Evolutionary conservation across 305 asterid species (phyloP), one percentile per base, ranked within the genome.

Genomic region (Solanum chacoense): DNA sequence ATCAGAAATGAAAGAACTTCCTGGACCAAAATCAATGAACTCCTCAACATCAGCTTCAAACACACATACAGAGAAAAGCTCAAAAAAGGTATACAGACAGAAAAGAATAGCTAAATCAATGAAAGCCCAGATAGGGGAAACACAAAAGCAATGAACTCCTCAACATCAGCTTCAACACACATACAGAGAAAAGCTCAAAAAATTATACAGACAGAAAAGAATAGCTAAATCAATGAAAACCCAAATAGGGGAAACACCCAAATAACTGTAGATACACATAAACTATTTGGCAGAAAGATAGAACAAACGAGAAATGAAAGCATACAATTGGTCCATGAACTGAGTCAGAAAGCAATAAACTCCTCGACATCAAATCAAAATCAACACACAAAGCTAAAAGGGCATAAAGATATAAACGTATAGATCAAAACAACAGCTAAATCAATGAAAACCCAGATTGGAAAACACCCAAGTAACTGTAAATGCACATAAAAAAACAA

Each of bases 321-420:
- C 35, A 67, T 94, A 97, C 99, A 77, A 93, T 90, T 87, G 96
- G 98, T 28, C 98, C 99, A 85, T 94, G 85, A 87, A 94, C 67
- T 87, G 97, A 94, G 87, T 96, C 97, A 28, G 95, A 59, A 91
- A 84, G 95, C 92, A 73, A 96, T 91, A 93, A 97, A 97, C 85
- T 94, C 93, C 50, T 93, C 95, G n/a, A 97, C 98, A 69, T 90
- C 98, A 77, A 36, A 77, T 36, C 2, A 77, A 36, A 36, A 73
- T 7, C 3, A 31, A 26, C 75, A 69, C 76, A 69, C 35, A 9
- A 3, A 0, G 28, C 31, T 35, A 35, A 22, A 6, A 36, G 9
- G 55, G 31, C 11, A 32, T 36, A 73, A 42, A 83, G 1, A 74
- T 31, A 59, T 26, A 71, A 71, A 6, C 1, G 2, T 71, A 71